Evolutionary conservation across 2,329 filamentous ascomycete species (phyloP).

Genomic region (Pyricularia grisea): DNA sequence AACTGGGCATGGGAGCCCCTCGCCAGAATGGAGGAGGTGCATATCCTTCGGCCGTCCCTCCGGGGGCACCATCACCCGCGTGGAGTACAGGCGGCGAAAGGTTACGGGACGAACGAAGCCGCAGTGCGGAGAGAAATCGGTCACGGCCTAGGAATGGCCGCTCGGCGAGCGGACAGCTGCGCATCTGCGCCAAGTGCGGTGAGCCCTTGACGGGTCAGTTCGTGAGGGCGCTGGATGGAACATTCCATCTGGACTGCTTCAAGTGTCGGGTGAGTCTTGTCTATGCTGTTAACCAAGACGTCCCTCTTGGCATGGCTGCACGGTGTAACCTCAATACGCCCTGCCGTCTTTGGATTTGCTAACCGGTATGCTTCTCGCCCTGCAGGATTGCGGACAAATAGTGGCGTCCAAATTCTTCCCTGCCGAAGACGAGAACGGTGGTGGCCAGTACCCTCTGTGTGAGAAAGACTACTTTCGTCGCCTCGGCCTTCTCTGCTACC

Average conservation of each 20-base stretch:
- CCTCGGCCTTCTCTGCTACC: slow-evolving; percentile 80
- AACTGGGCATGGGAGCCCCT: slow-evolving; percentile 7
- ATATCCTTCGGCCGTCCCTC: slow-evolving; percentile 8
- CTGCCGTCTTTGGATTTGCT: neutral
- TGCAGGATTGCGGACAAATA: slow-evolving; percentile 88
- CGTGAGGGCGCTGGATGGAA: slow-evolving; percentile 84
- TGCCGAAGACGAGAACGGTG: slow-evolving; percentile 79
- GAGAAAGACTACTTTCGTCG: slow-evolving; percentile 97
- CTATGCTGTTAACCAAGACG: neutral
- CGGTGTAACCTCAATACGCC: neutral
- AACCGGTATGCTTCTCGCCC: neutral
- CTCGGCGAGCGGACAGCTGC: slow-evolving; percentile 48
- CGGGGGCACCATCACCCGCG: slow-evolving; percentile 23
- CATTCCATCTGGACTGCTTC: slow-evolving; percentile 96
- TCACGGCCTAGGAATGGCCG: slow-evolving; percentile 45
- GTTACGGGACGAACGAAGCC: slow-evolving; percentile 33
- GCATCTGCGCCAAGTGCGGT: slow-evolving; percentile 78
- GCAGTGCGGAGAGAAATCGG: slow-evolving; percentile 48
- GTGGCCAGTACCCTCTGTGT: slow-evolving; percentile 86
- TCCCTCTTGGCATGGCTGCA: neutral
- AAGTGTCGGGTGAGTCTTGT: slow-evolving; percentile 72
- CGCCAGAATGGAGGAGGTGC: slow-evolving; percentile 13
- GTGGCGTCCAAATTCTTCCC: slow-evolving; percentile 99
- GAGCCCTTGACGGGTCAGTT: slow-evolving; percentile 89
- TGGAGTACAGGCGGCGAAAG: slow-evolving; percentile 20